Evolutionary conservation across 495 filamentous ascomycete genomes (phyloP), one percentile per base, ranked within the genome.

Genomic region (Trichoderma virens): DNA sequence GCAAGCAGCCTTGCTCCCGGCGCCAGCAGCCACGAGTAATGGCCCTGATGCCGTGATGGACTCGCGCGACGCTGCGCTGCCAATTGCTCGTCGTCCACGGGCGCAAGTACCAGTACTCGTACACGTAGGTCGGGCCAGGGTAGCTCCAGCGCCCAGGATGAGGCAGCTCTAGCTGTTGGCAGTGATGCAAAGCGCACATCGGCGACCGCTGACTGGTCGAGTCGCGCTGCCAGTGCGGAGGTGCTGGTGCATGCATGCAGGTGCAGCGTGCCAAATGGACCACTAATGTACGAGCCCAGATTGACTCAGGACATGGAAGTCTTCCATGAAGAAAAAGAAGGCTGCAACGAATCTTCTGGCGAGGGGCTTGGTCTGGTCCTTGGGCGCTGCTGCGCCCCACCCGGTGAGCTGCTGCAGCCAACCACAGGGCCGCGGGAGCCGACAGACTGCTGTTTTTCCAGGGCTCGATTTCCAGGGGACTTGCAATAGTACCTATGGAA

Each of bases 301-400:
- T 56, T 56, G 51, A 56, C 51, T 56, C 51, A 56, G 8, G 51
- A 9, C 25, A 56, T 56, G 51, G 51, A 56, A 56, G 23, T 56
- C 23, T 56, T 56, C 25, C 51, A 28, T 27, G 51, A 56, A 56
- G 51, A 27, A 56, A 47, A 30, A 56, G 51, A 56, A 56, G 51
- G 51, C 51, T 56, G 51, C 51, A 56, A 56, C 51, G 51, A 56
- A 56, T 20, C 2, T n/a, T 56, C 25, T 35, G 32, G 32, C 5
- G 5, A 11, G 11, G 32, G 32, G 32, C 4, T 5, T n/a, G n/a
- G n/a, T n/a, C n/a, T n/a, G n/a, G n/a, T 35, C 11, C 11, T 35
- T 35, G 32, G 32, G 32, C 32, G 51, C 51, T 56, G 51, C 51
- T 16, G 51, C 43, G 43, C 14, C 9, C 51, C 51, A 56, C 51